Base-by-base conservation (phyloP, 495 filamentous ascomycete species). In the Terfezia boudieri region DNA sequence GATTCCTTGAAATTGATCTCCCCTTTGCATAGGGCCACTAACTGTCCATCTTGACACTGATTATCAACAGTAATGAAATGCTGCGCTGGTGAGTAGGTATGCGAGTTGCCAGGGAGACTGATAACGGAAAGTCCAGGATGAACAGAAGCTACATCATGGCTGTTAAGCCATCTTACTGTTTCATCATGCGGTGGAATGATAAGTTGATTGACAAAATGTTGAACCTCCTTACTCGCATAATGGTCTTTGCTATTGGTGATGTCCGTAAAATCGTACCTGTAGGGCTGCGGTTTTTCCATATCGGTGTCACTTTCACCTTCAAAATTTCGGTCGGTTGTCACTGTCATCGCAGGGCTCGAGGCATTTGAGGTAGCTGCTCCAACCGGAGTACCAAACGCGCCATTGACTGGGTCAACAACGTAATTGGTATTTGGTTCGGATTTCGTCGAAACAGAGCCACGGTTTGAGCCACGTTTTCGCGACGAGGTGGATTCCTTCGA, bases 21-120 rank as follows among this genome's bases (percentile, higher is more conserved):
- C 46, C 90, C 90, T 60, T 82, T 87, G 43, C 95, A 74, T 64
- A 96, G 86, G 20, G 88, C 82, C 53, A 98, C 77, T 20, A 81
- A 80, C 7, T 77, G 75, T 80, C 76, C 57, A 79, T 77, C 5
- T 69, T 72, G 17, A 86, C 75, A 20, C 67, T 57, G 36, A 66
- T 73, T 58, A 65, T 78, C 74, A n/a, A 79, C 80, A 16, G 73
- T 80, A 32, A 95, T 70, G 46, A 74, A 77, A 59, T 81, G 82
- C 79, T 81, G n/a, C 51, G 82, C 69, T 55, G 36, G 64, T 16
- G 32, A 57, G 55, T 50, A 55, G 36, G 54, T 38, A 50, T 59
- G 51, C 9, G 54, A 9, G 20, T 50, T 59, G 6, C 54, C 53
- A 49, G 41, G 65, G 59, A 52, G 60, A 37, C 10, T 12, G 37